Percentiles rank a stretch among this genome's conserved stretches.
Evolutionary conservation across 495 filamentous ascomycete species (phyloP).

Genomic region (Podospora appendiculata): DNA sequence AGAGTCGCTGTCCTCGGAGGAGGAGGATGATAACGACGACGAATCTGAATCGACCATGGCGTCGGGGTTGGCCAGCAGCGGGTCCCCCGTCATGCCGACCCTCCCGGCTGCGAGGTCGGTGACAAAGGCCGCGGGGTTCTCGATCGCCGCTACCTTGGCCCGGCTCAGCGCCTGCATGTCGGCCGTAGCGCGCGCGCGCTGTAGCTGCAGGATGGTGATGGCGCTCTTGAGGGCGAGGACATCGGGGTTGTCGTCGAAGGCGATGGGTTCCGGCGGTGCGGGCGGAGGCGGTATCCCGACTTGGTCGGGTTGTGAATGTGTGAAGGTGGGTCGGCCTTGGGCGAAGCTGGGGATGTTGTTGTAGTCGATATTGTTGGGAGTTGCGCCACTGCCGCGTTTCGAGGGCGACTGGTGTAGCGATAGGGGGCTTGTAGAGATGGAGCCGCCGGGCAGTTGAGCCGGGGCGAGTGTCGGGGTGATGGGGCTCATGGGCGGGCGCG

Average conservation of each 20-base stretch:
- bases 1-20: not conserved
- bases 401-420: not conserved
- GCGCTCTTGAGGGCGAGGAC: constrained; percentile 73
- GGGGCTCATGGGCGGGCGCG: constrained; percentile 34
- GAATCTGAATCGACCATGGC: constrained; percentile 33
- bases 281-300: constrained; percentile 38
- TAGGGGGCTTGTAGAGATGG: not conserved
- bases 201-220: constrained; percentile 74
- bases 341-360: constrained; percentile 18
- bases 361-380: not conserved
- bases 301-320: constrained; percentile 33
- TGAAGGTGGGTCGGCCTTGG: constrained; percentile 27
- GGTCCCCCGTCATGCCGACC: constrained; percentile 28
- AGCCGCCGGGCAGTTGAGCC: constrained; percentile 5
- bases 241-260: constrained; percentile 73
- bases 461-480: constrained; percentile 34
- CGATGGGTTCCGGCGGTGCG: constrained; percentile 52
- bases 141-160: constrained; percentile 56
- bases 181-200: constrained; percentile 63
- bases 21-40: not conserved
- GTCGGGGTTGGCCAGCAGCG: constrained; percentile 13
- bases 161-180: constrained; percentile 60
- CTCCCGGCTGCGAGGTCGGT: constrained; percentile 51
- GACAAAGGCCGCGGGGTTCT: constrained; percentile 61
- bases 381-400: not conserved